phyloP scores from a whole-genome alignment of 257 asterid genomes.

The Solanum etuberosum region DNA sequence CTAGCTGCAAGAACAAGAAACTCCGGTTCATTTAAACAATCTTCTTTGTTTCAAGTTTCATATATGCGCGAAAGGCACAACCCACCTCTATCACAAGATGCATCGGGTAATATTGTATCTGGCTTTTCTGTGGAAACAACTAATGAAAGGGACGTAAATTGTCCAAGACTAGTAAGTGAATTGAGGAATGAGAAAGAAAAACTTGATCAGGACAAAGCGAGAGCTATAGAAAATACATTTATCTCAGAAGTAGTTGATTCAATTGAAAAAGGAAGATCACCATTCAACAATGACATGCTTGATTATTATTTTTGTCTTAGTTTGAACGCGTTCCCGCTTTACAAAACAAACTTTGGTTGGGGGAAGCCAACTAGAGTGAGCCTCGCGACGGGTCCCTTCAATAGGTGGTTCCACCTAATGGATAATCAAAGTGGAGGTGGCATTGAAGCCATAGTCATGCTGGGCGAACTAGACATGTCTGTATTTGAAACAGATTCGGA shows the following conservation, averaged over 20 bases:
- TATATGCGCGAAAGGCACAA: background rate
- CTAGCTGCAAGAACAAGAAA: background rate
- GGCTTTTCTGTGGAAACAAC: background rate
- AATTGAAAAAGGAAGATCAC: background rate
- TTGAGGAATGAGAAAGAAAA: background rate
- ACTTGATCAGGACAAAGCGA: background rate
- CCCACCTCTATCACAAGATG: background rate
- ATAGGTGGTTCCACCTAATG: background rate
- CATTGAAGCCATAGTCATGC: background rate
- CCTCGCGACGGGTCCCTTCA: background rate
- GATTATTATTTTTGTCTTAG: background rate
- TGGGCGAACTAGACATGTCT: conserved; percentile 1
- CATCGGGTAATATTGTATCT: background rate
- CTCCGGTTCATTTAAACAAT: background rate
- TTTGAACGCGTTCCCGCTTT: background rate
- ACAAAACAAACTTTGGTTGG: conserved; percentile 8
- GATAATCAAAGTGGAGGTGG: background rate
- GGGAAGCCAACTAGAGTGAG: conserved; percentile 5
- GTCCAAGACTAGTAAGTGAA: background rate
- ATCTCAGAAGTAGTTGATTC: background rate
- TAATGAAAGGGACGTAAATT: background rate
- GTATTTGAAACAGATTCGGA: background rate
- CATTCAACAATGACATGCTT: background rate
- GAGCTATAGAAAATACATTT: background rate
- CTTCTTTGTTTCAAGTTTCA: background rate